These are phyloP conservation scores for Diplodia sapinea DNA, from an alignment of 2,329 filamentous ascomycete species.

Conservation along the genomic window DNA sequence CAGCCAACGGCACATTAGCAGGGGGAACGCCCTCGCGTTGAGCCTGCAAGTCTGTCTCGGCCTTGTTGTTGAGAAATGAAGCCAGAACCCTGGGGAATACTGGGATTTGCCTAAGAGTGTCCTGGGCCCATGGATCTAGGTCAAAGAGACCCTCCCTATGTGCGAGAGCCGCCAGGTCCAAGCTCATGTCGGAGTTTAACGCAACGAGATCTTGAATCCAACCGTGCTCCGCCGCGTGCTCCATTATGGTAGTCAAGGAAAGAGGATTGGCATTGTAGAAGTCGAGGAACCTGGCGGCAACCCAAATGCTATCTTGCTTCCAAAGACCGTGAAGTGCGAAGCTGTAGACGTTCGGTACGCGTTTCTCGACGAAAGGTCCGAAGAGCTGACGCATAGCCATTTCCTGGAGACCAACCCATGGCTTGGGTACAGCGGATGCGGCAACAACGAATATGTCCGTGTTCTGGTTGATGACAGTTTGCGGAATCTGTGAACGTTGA, in stretches of 20 bases:
- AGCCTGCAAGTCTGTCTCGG: conserved; percentile 75
- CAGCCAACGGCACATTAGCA: conserved; percentile 75
- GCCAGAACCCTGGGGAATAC: conserved; percentile 74
- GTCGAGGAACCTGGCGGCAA: conserved; percentile 78
- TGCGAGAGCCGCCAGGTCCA: conserved; percentile 84
- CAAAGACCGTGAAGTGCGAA: conserved; percentile 92
- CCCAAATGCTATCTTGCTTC: conserved; percentile 88
- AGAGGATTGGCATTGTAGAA: conserved; percentile 73
- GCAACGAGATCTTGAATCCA: conserved; percentile 85
- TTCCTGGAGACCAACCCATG: conserved; percentile 75
- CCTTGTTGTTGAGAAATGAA: conserved; percentile 84
- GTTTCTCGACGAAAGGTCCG: conserved; percentile 80
- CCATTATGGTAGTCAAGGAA: conserved; percentile 71
- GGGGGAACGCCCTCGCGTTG: conserved; percentile 73
- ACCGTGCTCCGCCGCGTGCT: conserved; percentile 78
- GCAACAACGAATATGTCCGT: conserved; percentile 80
- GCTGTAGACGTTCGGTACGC: conserved; percentile 72
- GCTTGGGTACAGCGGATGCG: conserved; percentile 76
- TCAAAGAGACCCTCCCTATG: conserved; percentile 83
- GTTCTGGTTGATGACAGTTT: conserved; percentile 70
- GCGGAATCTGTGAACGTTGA: conserved; percentile 64
- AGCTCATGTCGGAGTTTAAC: conserved; percentile 79
- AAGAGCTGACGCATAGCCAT: conserved; percentile 80
- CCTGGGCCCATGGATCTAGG: conserved; percentile 78
- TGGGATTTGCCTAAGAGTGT: conserved; percentile 67